phyloP scores from a whole-genome alignment of 2,329 filamentous ascomycete genomes.

The Pseudogymnoascus sp. region DNA sequence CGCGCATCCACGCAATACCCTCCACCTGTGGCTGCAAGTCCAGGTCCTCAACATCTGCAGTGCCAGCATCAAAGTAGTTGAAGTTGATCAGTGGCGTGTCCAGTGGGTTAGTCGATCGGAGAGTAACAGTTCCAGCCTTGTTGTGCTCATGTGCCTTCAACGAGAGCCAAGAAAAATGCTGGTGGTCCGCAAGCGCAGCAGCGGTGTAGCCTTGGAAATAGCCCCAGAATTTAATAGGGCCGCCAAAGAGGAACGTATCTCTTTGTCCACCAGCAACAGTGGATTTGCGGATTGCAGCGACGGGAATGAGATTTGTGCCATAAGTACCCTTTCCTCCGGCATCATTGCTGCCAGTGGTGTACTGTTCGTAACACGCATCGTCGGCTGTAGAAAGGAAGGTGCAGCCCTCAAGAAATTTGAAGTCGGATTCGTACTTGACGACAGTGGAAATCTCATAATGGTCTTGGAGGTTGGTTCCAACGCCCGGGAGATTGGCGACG shows the following conservation, averaged over 20 bases:
- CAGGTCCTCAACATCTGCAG: conserved; percentile 4
- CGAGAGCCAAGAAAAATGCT: conserved; percentile 32
- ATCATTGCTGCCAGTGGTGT: conserved; percentile 10
- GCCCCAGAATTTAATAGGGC: conserved; percentile 27
- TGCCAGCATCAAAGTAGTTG: conserved; percentile 42
- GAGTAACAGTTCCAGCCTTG: conserved; percentile 48
- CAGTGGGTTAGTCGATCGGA: conserved; percentile 52
- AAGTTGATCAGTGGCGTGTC: conserved; percentile 54
- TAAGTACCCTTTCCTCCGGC: conserved; percentile 18
- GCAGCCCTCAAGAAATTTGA: conserved; percentile 28
- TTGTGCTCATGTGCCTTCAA: conserved; percentile 58
- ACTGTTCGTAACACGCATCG: conserved; percentile 28
- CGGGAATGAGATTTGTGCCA: conserved; percentile 42
- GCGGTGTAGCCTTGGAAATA: conserved; percentile 35
- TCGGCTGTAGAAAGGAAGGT: conserved; percentile 27
- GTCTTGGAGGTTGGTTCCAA: conserved; percentile 53
- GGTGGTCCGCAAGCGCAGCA: conserved; percentile 28
- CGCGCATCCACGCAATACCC: conserved; percentile 3
- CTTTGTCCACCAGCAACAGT: conserved; percentile 30
- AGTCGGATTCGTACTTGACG: conserved; percentile 34
- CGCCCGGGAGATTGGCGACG: conserved; percentile 43
- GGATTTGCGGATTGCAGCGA: conserved; percentile 23
- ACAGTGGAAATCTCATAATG: conserved; percentile 40
- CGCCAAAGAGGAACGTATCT: conserved; percentile 28
- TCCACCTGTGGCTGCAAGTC: conserved; percentile 10